Evolutionary conservation across 1,284 basidiomycete genomes (phyloP), one percentile per base, ranked within the genome.

Genomic region (Mycocalia duriaeana): DNA sequence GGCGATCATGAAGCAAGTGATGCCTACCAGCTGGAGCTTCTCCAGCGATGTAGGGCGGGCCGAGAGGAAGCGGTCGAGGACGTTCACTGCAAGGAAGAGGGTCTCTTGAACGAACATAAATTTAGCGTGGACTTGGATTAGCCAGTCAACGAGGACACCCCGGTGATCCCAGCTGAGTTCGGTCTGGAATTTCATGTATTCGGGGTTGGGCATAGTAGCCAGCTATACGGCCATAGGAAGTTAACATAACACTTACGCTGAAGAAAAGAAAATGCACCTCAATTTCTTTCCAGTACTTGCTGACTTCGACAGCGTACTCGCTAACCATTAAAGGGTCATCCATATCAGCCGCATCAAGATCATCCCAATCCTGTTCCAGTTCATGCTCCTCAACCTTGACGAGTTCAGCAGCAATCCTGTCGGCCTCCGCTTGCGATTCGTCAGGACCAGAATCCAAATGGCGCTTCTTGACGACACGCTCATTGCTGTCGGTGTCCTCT

Each of bases 51-150:
- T 86, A 22, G 94, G 86, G 2, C 91, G 86, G 2, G 79, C 70
- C 9, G 90, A 91, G 18, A 96, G 78, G 77, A 97, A 94, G 42
- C 94, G 89, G 68, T 97, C 94, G 61, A 96, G 85, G 59, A 97
- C 83, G 74, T 97, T 96, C 60, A 89, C 77, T 55, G 87, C 88
- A 42, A 96, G 79, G 72, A 93, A 95, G 44, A 96, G 81, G 0
- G 94, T 96, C 71, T 97, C 94, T 25, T 92, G 90, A 2, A 95
- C 76, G 25, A 97, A 76, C 51, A 85, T 83, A 77, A 94, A 95
- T 59, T 90, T 89, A 54, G 81, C 75, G 64, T 96, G 94, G 16
- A 94, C 84, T 68, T 94, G 91, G 54, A 96, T 83, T 50, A 97
- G 77, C 94, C 94, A 96, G 72, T 96, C 92, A 55, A 90, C 83